These are phyloP conservation scores for Annulohypoxylon stygium DNA, from an alignment of 495 filamentous ascomycete genomes.

Conservation along the genomic window DNA sequence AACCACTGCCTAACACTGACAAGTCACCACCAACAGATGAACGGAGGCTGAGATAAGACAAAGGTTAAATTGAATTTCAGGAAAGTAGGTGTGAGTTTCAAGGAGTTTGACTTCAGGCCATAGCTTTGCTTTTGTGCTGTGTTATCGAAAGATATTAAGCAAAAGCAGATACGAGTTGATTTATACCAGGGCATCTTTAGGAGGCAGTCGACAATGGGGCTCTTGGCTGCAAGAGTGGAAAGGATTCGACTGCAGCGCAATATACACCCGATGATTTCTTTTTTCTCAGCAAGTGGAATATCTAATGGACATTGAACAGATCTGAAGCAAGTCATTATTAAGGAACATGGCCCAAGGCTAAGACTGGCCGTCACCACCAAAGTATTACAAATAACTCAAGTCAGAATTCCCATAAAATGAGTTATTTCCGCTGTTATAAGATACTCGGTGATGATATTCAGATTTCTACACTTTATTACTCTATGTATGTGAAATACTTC, in stretches of 20 bases:
- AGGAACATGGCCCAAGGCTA: too few relatives aligned
- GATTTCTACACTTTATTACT: background rate
- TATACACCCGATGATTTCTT: too few relatives aligned
- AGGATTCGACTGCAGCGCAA: background rate
- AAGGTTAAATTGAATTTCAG: conserved; percentile 8
- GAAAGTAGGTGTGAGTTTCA: background rate
- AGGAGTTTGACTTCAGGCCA: background rate
- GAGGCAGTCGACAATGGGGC: background rate
- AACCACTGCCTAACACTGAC: background rate
- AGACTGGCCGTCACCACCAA: background rate
- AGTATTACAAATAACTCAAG: background rate
- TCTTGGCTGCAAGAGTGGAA: background rate
- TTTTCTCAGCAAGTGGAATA: too few relatives aligned
- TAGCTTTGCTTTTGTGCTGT: background rate
- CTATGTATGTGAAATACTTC: conserved; percentile 14
- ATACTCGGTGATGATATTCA: background rate
- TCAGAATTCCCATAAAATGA: background rate
- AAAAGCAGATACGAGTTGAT: background rate
- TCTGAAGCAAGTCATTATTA: too few relatives aligned
- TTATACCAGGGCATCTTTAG: too few relatives aligned
- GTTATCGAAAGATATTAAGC: background rate
- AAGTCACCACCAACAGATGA: conserved; percentile 7
- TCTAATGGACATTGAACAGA: too few relatives aligned
- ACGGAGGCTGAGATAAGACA: background rate
- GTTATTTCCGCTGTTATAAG: background rate